A percentile compares a stretch with the other conserved stretches of the same genome.
Conservation (phyloP, 1,284 basidiomycete genomes). For the Moesziomyces antarcticus region DNA sequence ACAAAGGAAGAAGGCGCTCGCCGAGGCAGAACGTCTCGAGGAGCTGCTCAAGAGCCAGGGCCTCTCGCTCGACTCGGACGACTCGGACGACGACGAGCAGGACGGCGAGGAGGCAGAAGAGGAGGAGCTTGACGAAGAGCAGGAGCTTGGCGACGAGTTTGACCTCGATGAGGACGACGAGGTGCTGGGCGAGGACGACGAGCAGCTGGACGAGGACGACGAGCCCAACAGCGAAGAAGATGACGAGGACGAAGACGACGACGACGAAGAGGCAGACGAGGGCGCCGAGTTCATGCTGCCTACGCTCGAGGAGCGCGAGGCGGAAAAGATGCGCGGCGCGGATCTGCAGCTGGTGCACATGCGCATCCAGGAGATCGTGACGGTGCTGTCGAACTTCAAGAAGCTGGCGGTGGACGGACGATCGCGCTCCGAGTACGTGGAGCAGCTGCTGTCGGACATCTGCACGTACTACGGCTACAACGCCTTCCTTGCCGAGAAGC, state of each 20-base stretch:
- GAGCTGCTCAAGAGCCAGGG: conserved; percentile 64
- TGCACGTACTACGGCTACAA: conserved; percentile 93
- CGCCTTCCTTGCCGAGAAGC: conserved; percentile 90
- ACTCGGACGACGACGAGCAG: conserved; percentile 32
- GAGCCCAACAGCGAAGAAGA: conserved; percentile 16
- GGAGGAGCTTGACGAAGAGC: conserved; percentile 49
- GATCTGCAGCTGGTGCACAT: conserved; percentile 85
- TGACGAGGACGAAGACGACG: conserved; percentile 69
- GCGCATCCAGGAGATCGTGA: conserved; percentile 87
- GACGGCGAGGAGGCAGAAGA: conserved; percentile 22
- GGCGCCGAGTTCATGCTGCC: conserved; percentile 79
- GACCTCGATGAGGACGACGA: conserved; percentile 35
- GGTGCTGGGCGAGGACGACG: conserved; percentile 39
- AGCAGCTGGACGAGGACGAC: conserved; percentile 39
- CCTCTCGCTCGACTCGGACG: conserved; percentile 55
- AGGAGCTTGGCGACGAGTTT: conserved; percentile 53
- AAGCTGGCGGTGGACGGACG: conserved; percentile 72
- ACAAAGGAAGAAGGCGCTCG: conserved; percentile 64
- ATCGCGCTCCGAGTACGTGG: conserved; percentile 83
- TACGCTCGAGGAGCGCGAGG: conserved; percentile 82
- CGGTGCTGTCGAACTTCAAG: conserved; percentile 73
- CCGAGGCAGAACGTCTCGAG: conserved; percentile 66
- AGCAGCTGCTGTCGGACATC: conserved; percentile 81
- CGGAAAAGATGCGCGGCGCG: conserved; percentile 73
- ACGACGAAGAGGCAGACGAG: conserved; percentile 60